Percentiles rank a stretch among this genome's conserved stretches.
These are phyloP conservation scores for Apiospora aurea DNA, from an alignment of 2,329 filamentous ascomycete genomes.

Conservation along the genomic window DNA sequence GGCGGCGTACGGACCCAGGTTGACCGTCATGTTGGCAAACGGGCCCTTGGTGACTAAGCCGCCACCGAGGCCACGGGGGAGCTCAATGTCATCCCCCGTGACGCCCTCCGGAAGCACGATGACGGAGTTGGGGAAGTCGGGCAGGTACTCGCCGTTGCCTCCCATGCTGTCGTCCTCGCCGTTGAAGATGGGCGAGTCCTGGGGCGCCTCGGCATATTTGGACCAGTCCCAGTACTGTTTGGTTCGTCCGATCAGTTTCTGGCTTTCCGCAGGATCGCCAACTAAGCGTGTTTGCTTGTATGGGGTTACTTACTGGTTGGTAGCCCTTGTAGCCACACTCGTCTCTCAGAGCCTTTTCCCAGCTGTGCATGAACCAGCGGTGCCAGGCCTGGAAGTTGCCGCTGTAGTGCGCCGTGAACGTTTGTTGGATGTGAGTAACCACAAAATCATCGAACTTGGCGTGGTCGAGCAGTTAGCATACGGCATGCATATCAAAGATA, in stretches of 20 bases:
- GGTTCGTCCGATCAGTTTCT: neutral
- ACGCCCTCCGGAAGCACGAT: conserved; percentile 21
- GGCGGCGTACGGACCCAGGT: conserved; percentile 34
- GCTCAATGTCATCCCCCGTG: conserved; percentile 24
- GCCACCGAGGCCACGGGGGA: conserved; percentile 40
- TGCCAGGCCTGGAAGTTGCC: conserved; percentile 23
- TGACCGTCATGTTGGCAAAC: conserved; percentile 39
- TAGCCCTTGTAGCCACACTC: conserved; percentile 29
- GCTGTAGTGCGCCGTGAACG: conserved; percentile 14
- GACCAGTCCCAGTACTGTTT: conserved; percentile 14
- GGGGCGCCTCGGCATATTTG: conserved; percentile 7
- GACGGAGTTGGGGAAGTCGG: conserved; percentile 26
- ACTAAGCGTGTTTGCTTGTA: conserved; percentile 34
- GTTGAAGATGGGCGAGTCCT: conserved; percentile 39
- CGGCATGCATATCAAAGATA: too few relatives aligned
- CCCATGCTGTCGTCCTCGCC: conserved; percentile 35
- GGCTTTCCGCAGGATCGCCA: conserved; percentile 25
- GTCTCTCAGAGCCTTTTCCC: conserved; percentile 29
- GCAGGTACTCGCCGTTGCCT: conserved; percentile 38
- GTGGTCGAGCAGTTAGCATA: neutral
- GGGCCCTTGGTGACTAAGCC: conserved; percentile 40
- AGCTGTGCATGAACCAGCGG: conserved; percentile 31
- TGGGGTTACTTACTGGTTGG: conserved; percentile 28
- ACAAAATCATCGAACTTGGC: conserved; percentile 13
- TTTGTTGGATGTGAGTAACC: conserved; percentile 21